These are phyloP conservation scores for Gonium pectorale DNA, from an alignment of 139 green algal species.

Conservation along the genomic window DNA sequence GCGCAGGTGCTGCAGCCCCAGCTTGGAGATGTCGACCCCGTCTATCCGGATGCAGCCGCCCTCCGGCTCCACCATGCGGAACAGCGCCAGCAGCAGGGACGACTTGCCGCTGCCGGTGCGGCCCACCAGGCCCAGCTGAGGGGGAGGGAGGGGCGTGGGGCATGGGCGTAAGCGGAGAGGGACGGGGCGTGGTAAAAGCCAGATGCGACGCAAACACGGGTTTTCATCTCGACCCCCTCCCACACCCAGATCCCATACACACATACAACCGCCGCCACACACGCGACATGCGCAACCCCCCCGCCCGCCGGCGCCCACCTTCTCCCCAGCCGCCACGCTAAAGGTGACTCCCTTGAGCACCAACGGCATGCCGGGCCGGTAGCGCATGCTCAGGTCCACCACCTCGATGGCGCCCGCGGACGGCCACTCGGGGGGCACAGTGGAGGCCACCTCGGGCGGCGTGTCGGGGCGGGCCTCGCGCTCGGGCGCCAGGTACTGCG, in stretches of 20 bases:
- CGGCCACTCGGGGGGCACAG: conserved; percentile 36
- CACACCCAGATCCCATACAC: no score
- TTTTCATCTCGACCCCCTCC: no score
- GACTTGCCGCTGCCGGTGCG: conserved; percentile 91
- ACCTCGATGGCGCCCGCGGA: conserved; percentile 66
- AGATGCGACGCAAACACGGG: no score
- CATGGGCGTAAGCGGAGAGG: background rate
- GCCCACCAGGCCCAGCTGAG: conserved; percentile 80
- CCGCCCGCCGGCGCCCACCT: conserved; percentile 18
- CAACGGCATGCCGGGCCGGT: conserved; percentile 85
- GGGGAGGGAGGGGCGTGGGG: background rate
- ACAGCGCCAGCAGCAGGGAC: conserved; percentile 87
- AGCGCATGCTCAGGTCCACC: conserved; percentile 76
- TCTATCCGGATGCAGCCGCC: conserved; percentile 84
- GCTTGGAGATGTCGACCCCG: conserved; percentile 78
- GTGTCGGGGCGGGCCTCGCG: conserved; percentile 62
- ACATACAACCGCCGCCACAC: no score
- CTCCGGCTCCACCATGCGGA: conserved; percentile 88
- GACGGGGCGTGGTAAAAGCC: background rate
- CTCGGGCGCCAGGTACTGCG: conserved; percentile 58
- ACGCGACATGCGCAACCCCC: background rate
- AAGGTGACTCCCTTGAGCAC: conserved; percentile 82
- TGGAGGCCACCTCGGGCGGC: conserved; percentile 41
- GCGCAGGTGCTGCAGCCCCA: conserved; percentile 85
- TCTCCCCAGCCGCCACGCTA: conserved; percentile 58